Conservation (phyloP, 306 rosid species). For the Calophaca sinica region DNA sequence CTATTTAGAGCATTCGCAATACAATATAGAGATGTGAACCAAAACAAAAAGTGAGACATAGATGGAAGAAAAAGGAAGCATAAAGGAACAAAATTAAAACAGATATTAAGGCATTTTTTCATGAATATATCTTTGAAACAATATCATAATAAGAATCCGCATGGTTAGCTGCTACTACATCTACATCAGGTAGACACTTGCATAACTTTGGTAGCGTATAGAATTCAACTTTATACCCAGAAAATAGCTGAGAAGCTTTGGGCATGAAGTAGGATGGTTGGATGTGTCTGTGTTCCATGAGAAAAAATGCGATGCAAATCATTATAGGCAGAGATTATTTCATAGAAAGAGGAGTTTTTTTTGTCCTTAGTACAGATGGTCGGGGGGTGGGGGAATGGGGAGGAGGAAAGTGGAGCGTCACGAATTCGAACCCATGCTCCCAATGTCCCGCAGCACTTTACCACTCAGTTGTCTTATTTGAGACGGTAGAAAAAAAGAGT, state of each 20-base stretch:
- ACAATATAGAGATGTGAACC: background rate
- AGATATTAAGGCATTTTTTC: background rate
- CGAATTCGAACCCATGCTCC: too few species aligned
- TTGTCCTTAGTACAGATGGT: too few species aligned
- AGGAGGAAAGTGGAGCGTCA: too few species aligned
- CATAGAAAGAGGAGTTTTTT: background rate
- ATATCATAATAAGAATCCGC: too few species aligned
- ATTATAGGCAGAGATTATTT: background rate
- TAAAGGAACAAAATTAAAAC: slow-evolving; percentile 15
- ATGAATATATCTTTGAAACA: too few species aligned
- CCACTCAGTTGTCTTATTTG: too few species aligned
- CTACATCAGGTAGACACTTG: background rate
- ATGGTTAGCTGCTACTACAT: too few species aligned
- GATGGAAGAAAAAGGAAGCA: background rate
- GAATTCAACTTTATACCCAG: background rate
- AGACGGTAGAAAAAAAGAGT: background rate
- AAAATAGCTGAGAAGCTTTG: background rate
- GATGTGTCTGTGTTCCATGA: background rate
- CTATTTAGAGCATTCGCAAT: background rate
- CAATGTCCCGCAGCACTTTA: too few species aligned
- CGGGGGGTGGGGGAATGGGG: too few species aligned
- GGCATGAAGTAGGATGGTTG: background rate
- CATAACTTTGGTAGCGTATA: too few species aligned
- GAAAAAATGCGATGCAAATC: slow-evolving; percentile 1
- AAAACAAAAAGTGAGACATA: background rate